Evolutionary conservation across 108 stramenopile genomes (phyloP), one percentile per base, ranked within the genome.

Genomic region (Cyclotella baltica): DNA sequence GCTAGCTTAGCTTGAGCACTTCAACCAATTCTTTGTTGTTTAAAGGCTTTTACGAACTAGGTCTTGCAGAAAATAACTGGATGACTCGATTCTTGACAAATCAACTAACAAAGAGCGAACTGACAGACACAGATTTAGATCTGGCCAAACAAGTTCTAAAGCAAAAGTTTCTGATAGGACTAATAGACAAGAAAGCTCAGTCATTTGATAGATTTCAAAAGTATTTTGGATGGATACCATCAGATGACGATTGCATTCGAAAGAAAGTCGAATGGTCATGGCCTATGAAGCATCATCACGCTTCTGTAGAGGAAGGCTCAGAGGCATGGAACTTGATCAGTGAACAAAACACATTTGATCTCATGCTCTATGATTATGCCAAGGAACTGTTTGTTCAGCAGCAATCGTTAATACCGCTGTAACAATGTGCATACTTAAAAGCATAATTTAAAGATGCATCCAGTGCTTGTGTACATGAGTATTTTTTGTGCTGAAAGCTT

Each of bases 211-310:
- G 84, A 33, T 64, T 85, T 19, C 67, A 76, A 36, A 71, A 59
- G 37, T 77, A 81, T 66, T 85, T 85, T 77, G 75, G 75, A 62
- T 84, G 72, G 75, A 72, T 29, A 51, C 50, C 70, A 9, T 63
- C 72, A 55, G 65, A 73, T 70, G 68, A 68, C 23, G 83, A 80
- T 0, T 86, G 86, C 57, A 52, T 80, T 18, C 73, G 71, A 38
- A 80, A 80, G 58, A 83, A 77, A 56, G 20, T 80, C 37, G 73
- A 83, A 63, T 80, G 74, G 78, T 63, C 83, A 8, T 86, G 86
- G 86, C 67, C 86, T 1, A 78, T 79, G 80, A 83, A 80, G 66
- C 78, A 86, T 76, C 38, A 53, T 2, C 83, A 86, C 63, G 63
- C 57, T 43, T 40, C 35, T 2, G 57, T 86, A 2, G 79, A 85